Evolutionary conservation across 2,329 filamentous ascomycete genomes (phyloP), one percentile per base, ranked within the genome.

Genomic region (Verticillium zaregamsianum): DNA sequence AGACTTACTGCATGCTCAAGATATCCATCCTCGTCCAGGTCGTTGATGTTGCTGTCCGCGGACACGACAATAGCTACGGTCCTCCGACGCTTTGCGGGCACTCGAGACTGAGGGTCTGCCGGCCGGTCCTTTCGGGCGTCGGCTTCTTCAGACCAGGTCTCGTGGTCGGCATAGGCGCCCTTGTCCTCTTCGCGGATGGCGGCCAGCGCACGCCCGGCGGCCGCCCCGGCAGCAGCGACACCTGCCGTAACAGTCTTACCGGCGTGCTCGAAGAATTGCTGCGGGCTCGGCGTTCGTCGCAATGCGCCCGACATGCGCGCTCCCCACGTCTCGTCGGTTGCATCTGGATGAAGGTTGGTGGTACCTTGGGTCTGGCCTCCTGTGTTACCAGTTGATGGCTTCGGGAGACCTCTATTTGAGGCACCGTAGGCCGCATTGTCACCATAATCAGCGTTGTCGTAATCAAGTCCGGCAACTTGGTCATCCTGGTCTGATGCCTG

Each of bases 71-170:
- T 86, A 8, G 89, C 93, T n/a, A 97, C 91, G 0, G 88, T 92
- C 80, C 89, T 95, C 70, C 86, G 86, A 68, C 82, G 83, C 70
- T 80, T 86, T 59, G 72, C 65, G 58, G 75, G 64, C 58, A 73
- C 68, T 67, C 72, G 64, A 62, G 74, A 62, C 63, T 73, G 68
- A 40, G 78, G 67, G 39, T 74, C 54, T 61, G 73, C 62, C 62
- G 71, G 67, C 60, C 78, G 79, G 60, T 82, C 79, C 67, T 79
- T 79, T 70, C 90, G 86, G 57, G 90, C 84, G 68, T 91, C 89
- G 25, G 90, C 91, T 77, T 97, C 93, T 74, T 97, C 93, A 15
- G 90, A 93, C 94, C 94, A 97, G 59, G 92, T 88, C 72, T 92
- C 90, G 76, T 95, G 92, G 74, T 97, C 94, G 66, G 87, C 88